phyloP scores from a whole-genome alignment of 2,329 filamentous ascomycete species.

The Albifimbria verrucaria region DNA sequence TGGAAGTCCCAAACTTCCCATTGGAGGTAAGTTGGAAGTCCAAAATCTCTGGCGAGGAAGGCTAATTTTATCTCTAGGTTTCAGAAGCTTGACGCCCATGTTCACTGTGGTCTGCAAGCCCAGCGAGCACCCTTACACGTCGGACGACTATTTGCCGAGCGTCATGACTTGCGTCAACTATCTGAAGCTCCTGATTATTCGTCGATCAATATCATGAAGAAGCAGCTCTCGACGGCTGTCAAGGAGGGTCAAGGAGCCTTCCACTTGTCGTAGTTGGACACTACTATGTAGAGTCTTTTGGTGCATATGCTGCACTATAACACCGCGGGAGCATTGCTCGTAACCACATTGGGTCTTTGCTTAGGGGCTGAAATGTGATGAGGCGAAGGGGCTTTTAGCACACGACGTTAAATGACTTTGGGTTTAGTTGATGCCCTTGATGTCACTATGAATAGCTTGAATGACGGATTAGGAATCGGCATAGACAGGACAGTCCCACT shows the following conservation, averaged over 20 bases:
- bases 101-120: slow-evolving; percentile 99
- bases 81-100: slow-evolving; percentile 95
- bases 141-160: slow-evolving; percentile 97
- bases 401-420: slow-evolving; percentile 10
- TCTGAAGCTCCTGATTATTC: slow-evolving; percentile 96
- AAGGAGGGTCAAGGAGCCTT: slow-evolving; percentile 96
- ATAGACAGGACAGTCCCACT: slow-evolving; percentile 19
- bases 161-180: slow-evolving; percentile 99
- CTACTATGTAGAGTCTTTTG: too few species aligned
- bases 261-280: slow-evolving; percentile 69
- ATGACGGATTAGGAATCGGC: slow-evolving; percentile 17
- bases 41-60: too few species aligned
- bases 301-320: too few species aligned
- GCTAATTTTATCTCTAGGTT: slow-evolving; percentile 55
- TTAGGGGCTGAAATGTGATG: too few species aligned
- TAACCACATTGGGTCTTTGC: too few species aligned
- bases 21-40: slow-evolving; percentile 87
- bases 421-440: slow-evolving; percentile 17
- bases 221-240: slow-evolving; percentile 80
- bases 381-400: neutral
- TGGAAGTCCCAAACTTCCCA: slow-evolving; percentile 94
- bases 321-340: too few species aligned
- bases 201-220: slow-evolving; percentile 68
- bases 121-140: slow-evolving; percentile 88
- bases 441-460: slow-evolving; percentile 16